These are phyloP conservation scores for Allium cepa DNA, from an alignment of 106 monocot genomes.

Conservation along the genomic window DNA sequence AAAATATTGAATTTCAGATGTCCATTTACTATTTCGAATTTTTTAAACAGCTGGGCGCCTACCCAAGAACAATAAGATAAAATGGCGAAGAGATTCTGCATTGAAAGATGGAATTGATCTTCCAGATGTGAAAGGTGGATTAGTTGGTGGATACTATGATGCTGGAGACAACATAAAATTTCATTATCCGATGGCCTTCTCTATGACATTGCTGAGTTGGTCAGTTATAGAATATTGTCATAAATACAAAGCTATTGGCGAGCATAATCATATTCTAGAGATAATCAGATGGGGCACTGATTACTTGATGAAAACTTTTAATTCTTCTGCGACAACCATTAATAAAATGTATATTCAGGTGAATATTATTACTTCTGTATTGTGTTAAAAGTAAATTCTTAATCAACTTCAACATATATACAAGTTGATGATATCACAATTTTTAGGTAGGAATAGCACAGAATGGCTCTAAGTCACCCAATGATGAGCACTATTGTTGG, in stretches of 20 bases:
- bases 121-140: slow-evolving; percentile 72
- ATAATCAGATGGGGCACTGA: slow-evolving; percentile 97
- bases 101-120: slow-evolving; percentile 46
- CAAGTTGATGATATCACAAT: no score
- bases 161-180: slow-evolving; percentile 98
- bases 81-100: slow-evolving; percentile 76
- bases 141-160: slow-evolving; percentile 97
- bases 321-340: slow-evolving; percentile 59
- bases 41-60: slow-evolving; percentile 50
- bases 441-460: slow-evolving; percentile 56
- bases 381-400: no score
- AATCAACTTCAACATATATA: background rate
- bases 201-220: slow-evolving; percentile 90
- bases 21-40: no score
- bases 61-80: slow-evolving; percentile 70
- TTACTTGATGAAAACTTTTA: slow-evolving; percentile 86
- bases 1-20: no score
- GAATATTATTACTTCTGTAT: background rate
- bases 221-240: slow-evolving; percentile 76
- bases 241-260: slow-evolving; percentile 72
- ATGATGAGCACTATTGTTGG: slow-evolving; percentile 98
- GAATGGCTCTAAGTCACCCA: slow-evolving; percentile 39
- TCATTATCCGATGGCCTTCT: slow-evolving; percentile 98
- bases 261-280: slow-evolving; percentile 75
- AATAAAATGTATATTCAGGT: slow-evolving; percentile 80